Percentiles rank a stretch among this genome's conserved stretches.
Evolutionary conservation across 257 asterid genomes (phyloP).

Genomic region (Datura wrightii): DNA sequence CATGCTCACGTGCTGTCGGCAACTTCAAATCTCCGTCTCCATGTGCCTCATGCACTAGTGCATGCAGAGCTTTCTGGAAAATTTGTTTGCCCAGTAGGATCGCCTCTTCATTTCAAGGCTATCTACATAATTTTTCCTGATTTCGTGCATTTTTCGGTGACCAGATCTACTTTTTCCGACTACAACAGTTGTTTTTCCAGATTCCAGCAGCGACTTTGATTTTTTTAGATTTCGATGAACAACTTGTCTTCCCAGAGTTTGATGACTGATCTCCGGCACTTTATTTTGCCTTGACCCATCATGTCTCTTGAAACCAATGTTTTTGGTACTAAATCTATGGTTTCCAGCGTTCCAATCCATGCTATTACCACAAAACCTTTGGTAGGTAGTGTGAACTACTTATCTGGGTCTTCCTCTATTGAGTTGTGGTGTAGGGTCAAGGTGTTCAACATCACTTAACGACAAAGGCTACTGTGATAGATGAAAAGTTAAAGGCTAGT

Average conservation of each 20-base stretch:
- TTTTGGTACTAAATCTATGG: conserved; percentile 8
- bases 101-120: background rate
- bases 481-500: no score
- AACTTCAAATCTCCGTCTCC: no score
- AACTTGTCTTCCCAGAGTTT: background rate
- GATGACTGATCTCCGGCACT: background rate
- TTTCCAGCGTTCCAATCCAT: background rate
- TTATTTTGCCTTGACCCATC: background rate
- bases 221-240: background rate
- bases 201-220: no score
- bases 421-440: background rate
- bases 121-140: background rate
- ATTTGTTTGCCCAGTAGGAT: background rate
- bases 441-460: background rate
- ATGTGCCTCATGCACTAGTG: no score
- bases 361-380: background rate
- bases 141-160: background rate
- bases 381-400: background rate
- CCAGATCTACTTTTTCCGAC: background rate
- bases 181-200: no score
- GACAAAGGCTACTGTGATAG: no score
- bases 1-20: no score
- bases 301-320: background rate
- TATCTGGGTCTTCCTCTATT: background rate
- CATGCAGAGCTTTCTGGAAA: no score